Base-by-base conservation (phyloP, 331 rosid species). In the Ulmus americana region DNA sequence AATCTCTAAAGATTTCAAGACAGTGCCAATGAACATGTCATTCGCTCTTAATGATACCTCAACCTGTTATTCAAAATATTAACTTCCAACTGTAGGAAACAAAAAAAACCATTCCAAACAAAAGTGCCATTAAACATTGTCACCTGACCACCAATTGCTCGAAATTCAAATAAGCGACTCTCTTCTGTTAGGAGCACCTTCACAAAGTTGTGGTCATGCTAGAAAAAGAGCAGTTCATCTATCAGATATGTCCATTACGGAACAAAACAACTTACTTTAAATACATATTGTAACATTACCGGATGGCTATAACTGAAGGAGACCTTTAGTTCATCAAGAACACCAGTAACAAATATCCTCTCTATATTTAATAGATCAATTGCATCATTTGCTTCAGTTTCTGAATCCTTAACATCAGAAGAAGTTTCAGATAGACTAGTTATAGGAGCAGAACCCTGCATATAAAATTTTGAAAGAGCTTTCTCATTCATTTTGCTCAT, bases 91-190 rank as follows among this genome's bases (percentile, higher is more conserved):
- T 73, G 60, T 46, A 41, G 55, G 39, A 53, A 70, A 73, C 60
- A 54, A 10, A 14, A 14, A 74, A 54, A 64, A 65, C 20, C 65
- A 6, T 39, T 39, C 0, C 18, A 47, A 41, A 41, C 6, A 42
- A 13, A 35, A 39, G 10, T 2, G 47, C 28, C 8, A 10, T 35
- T 8, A 54, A 10, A 51, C 48, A 50, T 63, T 62, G 56, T 78
- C 74, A 94, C 98, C 95, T 82, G 95, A 65, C 98, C 98, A 72
- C 98, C 98, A 64, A 85, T 83, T 61, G 97, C 98, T 59, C 98
- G 89, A 84, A 94, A 83, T 78, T 94, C 97, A 80, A 94, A 85
- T 64, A 89, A 84, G 16, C 59, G 80, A 54, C 65, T 79, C 84
- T 94, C 98, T 77, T 87, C 79, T 63, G 82, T 74, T 70, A 83